Conservation (phyloP, 371 early-diverging fungal genomes). For the Furculomyces boomerangus region DNA sequence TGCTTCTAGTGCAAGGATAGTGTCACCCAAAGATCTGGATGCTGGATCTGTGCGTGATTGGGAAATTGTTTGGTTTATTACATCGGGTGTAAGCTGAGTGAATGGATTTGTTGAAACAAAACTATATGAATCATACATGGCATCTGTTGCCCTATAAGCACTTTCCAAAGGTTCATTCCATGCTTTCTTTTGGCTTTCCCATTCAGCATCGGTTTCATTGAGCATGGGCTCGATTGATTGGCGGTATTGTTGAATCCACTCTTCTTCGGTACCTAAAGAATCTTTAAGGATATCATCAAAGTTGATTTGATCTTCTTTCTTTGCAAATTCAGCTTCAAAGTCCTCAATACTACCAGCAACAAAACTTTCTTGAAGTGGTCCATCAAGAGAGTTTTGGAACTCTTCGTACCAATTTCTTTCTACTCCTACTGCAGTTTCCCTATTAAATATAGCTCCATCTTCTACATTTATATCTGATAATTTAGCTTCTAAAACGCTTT, state of each 20-base stretch:
- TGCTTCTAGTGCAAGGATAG: conserved; percentile 83
- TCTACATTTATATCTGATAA: too few relatives aligned
- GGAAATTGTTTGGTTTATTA: conserved; percentile 24
- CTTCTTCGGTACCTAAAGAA: conserved; percentile 10
- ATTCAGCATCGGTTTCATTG: conserved; percentile 42
- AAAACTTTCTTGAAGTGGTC: conserved; percentile 20
- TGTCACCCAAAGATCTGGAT: conserved; percentile 42
- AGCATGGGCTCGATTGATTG: conserved; percentile 47
- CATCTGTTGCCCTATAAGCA: conserved; percentile 42
- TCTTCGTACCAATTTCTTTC: conserved; percentile 49
- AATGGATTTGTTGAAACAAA: conserved; percentile 71
- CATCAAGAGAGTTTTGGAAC: conserved; percentile 27
- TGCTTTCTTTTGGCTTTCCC: conserved; percentile 57
- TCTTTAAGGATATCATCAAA: conserved; percentile 9
- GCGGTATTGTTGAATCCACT: conserved; percentile 47
- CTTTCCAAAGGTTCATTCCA: conserved; percentile 44
- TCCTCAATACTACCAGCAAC: conserved; percentile 25
- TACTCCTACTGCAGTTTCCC: conserved; percentile 32
- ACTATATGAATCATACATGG: conserved; percentile 47
- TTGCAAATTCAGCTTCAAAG: conserved; percentile 37
- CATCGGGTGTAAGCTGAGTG: conserved; percentile 16
- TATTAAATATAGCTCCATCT: conserved; percentile 30
- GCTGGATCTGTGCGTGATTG: conserved; percentile 25
- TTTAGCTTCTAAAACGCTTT: too few relatives aligned
- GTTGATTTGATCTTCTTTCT: conserved; percentile 4